A percentile compares a stretch with the other conserved stretches of the same genome.
Conservation (phyloP, 2,329 filamentous ascomycete genomes). For the Sporothrix mexicana region DNA sequence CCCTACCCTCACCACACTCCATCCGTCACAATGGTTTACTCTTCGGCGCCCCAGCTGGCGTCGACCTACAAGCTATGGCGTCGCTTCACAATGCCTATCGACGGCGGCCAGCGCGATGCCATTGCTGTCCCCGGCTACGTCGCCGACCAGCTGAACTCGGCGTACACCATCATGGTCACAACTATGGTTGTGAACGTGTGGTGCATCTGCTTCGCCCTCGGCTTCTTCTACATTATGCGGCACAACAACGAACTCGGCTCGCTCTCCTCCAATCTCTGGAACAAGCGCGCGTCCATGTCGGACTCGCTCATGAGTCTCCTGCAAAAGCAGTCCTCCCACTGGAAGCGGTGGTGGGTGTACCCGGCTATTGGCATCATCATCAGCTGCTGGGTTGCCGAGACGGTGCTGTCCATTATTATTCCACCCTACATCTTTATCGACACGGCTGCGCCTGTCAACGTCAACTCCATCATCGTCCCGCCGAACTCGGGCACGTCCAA, state of each 20-base stretch:
- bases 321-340: conserved; percentile 29
- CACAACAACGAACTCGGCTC: conserved; percentile 34
- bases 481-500: conserved; percentile 32
- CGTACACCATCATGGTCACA: conserved; percentile 36
- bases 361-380: conserved; percentile 35
- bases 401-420: conserved; percentile 33
- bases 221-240: conserved; percentile 37
- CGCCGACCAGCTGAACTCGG: conserved; percentile 35
- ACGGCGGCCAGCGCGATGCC: conserved; percentile 34
- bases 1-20: background rate
- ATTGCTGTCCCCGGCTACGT: conserved; percentile 34
- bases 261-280: conserved; percentile 36
- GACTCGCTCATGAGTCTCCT: conserved; percentile 35
- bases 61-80: conserved; percentile 36
- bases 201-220: conserved; percentile 36
- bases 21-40: conserved; percentile 34
- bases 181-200: conserved; percentile 35
- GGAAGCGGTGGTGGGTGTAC: conserved; percentile 36
- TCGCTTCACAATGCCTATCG: conserved; percentile 33
- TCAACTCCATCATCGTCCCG: conserved; percentile 34
- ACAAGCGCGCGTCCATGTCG: conserved; percentile 35
- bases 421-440: conserved; percentile 35
- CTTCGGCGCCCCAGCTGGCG: conserved; percentile 33
- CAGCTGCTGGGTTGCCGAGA: conserved; percentile 35
- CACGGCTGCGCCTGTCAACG: conserved; percentile 34